A percentile compares a stretch with the other conserved stretches of the same genome.
phyloP scores from a whole-genome alignment of 768 basidiomycete genomes.

The Tubosaeta brunneosetosa region DNA sequence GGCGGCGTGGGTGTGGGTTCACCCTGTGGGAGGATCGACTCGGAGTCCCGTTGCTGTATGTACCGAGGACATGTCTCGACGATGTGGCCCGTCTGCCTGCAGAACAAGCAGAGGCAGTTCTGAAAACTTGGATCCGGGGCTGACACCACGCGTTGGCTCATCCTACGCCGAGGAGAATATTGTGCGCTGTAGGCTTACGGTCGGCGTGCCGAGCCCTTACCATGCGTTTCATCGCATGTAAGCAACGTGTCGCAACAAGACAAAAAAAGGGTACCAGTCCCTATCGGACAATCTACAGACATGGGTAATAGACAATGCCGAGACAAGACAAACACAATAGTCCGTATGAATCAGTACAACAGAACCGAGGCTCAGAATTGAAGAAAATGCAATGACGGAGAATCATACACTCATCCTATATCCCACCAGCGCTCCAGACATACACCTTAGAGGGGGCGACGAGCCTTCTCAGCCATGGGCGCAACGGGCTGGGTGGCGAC shows the following conservation, averaged over 20 bases:
- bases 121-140: not conserved
- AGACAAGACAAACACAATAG: slow-evolving; percentile 10
- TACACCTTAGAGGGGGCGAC: slow-evolving; percentile 20
- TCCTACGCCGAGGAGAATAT: not conserved
- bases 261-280: slow-evolving; percentile 22
- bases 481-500: slow-evolving; percentile 14
- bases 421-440: not conserved
- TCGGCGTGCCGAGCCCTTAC: too few species aligned
- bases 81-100: slow-evolving; percentile 9
- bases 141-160: not conserved
- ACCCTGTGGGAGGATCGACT: not conserved
- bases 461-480: slow-evolving; percentile 28
- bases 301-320: slow-evolving; percentile 8
- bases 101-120: slow-evolving; percentile 10
- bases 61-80: slow-evolving; percentile 1
- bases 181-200: not conserved
- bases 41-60: not conserved
- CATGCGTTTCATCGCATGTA: not conserved
- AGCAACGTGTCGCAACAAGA: not conserved
- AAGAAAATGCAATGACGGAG: slow-evolving; percentile 2
- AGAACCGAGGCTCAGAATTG: slow-evolving; percentile 5
- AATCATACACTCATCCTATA: slow-evolving; percentile 1
- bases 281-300: slow-evolving; percentile 16
- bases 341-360: slow-evolving; percentile 20
- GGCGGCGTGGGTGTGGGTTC: not conserved